Percentiles rank a stretch among this genome's conserved stretches.
These are phyloP conservation scores for Wallacemonas sp. DNA, from an alignment of 208 protist species.

Conservation along the genomic window DNA sequence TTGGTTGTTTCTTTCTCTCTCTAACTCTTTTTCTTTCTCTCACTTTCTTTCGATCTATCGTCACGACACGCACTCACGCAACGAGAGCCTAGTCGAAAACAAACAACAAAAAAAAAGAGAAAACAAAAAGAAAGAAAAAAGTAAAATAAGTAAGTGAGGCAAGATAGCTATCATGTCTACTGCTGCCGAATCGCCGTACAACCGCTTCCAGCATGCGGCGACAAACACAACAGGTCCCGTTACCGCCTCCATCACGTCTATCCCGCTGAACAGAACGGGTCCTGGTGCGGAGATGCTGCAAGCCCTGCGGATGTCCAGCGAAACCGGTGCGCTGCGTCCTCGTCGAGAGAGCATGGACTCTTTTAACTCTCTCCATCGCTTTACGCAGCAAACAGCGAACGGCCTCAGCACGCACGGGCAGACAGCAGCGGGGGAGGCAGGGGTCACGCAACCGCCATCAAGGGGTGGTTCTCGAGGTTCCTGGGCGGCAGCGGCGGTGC, in stretches of 20 bases:
- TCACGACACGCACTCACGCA: too few relatives aligned
- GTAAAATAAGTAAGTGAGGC: neutral
- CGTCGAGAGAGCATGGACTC: constrained; percentile 14
- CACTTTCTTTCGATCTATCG: neutral
- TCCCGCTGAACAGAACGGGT: constrained; percentile 5
- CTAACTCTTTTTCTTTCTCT: constrained; percentile 17
- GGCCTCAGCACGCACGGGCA: constrained; percentile 1
- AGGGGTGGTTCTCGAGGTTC: too few relatives aligned
- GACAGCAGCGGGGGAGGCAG: neutral
- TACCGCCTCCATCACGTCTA: neutral
- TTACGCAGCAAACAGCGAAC: constrained; percentile 9
- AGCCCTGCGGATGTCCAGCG: constrained; percentile 2
- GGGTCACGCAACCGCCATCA: too few relatives aligned
- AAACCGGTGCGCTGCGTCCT: neutral
- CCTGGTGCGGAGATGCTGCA: constrained; percentile 7
- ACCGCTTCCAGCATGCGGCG: constrained; percentile 9
- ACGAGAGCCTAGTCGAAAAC: too few relatives aligned
- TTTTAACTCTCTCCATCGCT: constrained; percentile 15
- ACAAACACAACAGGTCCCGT: constrained; percentile 1
- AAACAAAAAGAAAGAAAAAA: constrained; percentile 4
- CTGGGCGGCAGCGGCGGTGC: too few relatives aligned
- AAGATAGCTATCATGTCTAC: neutral
- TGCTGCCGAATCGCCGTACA: neutral
- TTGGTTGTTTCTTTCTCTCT: constrained; percentile 10
- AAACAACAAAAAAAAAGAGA: neutral